These are phyloP conservation scores for Silene conica DNA, from an alignment of 148 eudicot species.

Conservation along the genomic window DNA sequence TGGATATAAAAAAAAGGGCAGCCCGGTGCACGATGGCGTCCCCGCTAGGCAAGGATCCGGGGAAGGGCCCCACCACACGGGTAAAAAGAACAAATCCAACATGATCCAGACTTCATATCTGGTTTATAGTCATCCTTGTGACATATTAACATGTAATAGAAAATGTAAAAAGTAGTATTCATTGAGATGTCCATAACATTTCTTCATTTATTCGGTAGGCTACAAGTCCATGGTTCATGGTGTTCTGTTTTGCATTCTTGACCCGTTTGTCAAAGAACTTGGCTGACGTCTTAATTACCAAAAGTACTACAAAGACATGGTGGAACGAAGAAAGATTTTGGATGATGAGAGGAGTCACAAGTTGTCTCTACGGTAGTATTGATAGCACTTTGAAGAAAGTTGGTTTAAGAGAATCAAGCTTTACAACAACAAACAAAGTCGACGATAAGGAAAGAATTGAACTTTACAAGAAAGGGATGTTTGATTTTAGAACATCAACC, in stretches of 20 bases:
- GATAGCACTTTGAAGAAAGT: constrained; percentile 20
- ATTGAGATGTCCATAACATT: neutral
- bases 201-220: constrained; percentile 30
- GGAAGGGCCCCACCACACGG: too few relatives aligned
- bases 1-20: too few relatives aligned
- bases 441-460: constrained; percentile 12
- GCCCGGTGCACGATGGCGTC: too few relatives aligned
- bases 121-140: too few relatives aligned
- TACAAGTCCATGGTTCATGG: constrained; percentile 31
- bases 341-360: constrained; percentile 22
- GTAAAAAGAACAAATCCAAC: too few relatives aligned
- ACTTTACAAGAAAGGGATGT: constrained; percentile 25
- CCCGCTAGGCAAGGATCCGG: too few relatives aligned
- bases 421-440: constrained; percentile 34
- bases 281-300: constrained; percentile 21
- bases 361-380: constrained; percentile 20
- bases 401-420: constrained; percentile 29
- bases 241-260: constrained; percentile 30
- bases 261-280: constrained; percentile 31
- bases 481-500: constrained; percentile 31
- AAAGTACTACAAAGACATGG: constrained; percentile 14
- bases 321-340: constrained; percentile 24
- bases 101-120: too few relatives aligned
- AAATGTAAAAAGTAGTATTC: neutral
- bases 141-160: too few relatives aligned